Percentiles rank a stretch among this genome's conserved stretches.
phyloP scores from a whole-genome alignment of 2,329 filamentous ascomycete genomes.

The Pyrenophora seminiperda region DNA sequence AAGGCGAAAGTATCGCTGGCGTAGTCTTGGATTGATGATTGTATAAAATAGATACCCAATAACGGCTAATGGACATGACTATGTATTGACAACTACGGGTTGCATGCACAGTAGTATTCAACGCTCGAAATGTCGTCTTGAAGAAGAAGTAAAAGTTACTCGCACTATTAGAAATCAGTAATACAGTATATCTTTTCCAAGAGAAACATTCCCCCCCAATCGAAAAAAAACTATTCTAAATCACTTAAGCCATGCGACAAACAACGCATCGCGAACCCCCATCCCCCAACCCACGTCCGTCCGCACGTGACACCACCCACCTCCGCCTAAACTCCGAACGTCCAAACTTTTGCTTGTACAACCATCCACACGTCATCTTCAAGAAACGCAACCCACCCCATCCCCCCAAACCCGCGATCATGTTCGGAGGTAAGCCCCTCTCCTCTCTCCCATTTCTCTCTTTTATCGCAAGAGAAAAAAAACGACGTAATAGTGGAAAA shows the following conservation, averaged over 20 bases:
- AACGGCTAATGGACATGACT: neutral
- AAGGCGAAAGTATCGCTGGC: neutral
- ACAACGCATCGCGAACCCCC: neutral
- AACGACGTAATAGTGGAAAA: neutral
- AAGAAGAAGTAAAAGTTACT: too few relatives aligned
- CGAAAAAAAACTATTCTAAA: too few relatives aligned
- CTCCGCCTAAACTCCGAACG: conserved; percentile 9
- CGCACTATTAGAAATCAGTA: too few relatives aligned
- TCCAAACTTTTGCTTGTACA: conserved; percentile 15
- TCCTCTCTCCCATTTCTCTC: too few relatives aligned
- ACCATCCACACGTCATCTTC: conserved; percentile 11
- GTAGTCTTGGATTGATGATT: conserved; percentile 1
- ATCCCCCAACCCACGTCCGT: neutral
- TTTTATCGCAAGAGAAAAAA: neutral
- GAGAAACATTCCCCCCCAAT: too few relatives aligned
- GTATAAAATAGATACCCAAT: conserved; percentile 7
- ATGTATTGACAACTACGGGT: neutral
- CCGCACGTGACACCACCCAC: conserved; percentile 3
- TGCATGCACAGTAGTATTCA: neutral
- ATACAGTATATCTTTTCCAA: too few relatives aligned
- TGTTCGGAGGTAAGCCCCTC: conserved; percentile 61
- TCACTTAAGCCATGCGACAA: neutral
- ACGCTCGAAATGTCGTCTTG: too few relatives aligned
- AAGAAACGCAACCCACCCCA: conserved; percentile 6
- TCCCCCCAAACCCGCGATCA: neutral